phyloP scores from a whole-genome alignment of 1,284 basidiomycete species.

The Boletus sp. region DNA sequence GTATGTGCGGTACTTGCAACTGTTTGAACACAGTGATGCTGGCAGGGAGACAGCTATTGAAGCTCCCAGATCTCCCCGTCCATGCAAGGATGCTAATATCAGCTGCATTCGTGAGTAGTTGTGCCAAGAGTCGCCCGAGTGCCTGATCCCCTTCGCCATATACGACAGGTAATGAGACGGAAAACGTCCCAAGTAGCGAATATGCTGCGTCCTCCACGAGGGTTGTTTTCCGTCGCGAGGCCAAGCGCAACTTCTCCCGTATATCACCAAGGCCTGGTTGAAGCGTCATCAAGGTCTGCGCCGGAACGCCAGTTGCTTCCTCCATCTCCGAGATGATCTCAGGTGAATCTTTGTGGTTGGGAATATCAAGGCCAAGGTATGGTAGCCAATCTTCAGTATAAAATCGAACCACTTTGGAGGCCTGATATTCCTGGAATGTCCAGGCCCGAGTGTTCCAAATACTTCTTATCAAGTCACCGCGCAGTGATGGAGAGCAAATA shows the following conservation, averaged over 20 bases:
- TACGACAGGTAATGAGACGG: background rate
- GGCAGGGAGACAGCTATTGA: background rate
- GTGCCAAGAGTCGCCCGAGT: background rate
- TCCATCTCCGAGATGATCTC: slow-evolving; percentile 8
- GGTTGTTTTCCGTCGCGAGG: background rate
- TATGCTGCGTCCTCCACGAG: background rate
- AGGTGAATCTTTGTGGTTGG: background rate
- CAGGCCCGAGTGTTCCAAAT: slow-evolving; percentile 13
- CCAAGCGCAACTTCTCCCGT: background rate
- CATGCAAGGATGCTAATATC: background rate
- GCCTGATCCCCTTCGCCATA: background rate
- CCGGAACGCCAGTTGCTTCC: background rate
- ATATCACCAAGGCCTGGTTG: background rate
- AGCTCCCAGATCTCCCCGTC: background rate
- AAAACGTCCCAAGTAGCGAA: background rate
- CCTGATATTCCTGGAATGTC: slow-evolving; percentile 12
- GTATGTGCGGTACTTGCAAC: background rate
- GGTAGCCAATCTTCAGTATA: slow-evolving; percentile 9
- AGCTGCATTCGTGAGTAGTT: background rate
- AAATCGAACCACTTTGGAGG: background rate
- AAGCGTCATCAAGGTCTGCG: background rate
- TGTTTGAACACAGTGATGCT: background rate
- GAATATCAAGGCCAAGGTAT: slow-evolving; percentile 5
- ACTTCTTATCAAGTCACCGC: slow-evolving; percentile 9
- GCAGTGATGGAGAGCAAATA: slow-evolving; percentile 1